Base-by-base conservation (phyloP, 805 yeast genomes). In the Metschnikowia aberdeeniae region DNA sequence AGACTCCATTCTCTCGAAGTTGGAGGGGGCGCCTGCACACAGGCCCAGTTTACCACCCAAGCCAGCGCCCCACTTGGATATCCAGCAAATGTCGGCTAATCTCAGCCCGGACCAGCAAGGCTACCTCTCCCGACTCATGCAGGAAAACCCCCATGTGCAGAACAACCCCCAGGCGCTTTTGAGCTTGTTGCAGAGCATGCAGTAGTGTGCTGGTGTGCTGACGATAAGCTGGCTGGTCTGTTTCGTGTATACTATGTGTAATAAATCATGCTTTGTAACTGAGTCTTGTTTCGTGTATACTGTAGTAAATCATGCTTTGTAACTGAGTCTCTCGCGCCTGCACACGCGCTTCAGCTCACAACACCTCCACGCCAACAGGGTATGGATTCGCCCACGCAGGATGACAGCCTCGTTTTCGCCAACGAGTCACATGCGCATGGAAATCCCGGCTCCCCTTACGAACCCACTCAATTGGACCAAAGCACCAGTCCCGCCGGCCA, bases 321-420 rank as follows among this genome's bases (percentile, higher is more conserved):
- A n/a, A n/a, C n/a, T n/a, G n/a, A n/a, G n/a, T n/a, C n/a, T n/a
- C n/a, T 17, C 14, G 7, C 34, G 7, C 10, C 20, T 17, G 14
- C 34, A 31, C 34, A 13, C 13, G 34, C 34, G 10, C 34, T 5
- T 8, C 17, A 31, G 10, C n/a, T 6, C 34, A 31, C 19, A 29
- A n/a, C 13, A 12, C 20, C 34, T 17, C n/a, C 34, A 31, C 34
- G 17, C 10, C 34, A 13, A 17, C 34, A 11, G 40, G 22, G 42
- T 17, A 47, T 47, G 50, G 47, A 43, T 4, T 31, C 45, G 26
- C 38, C 49, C 14, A 46, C 56, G 30, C 51, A 51, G 35, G 58
- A 61, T 42, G 61, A 59, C 44, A 65, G 70, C 44, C 57, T 66
- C 34, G 62, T 64, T 9, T 66, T 66, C 52, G 70, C 65, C 14